These are phyloP conservation scores for Candida sp. DNA, from an alignment of 1,139 yeast genomes.

Conservation along the genomic window DNA sequence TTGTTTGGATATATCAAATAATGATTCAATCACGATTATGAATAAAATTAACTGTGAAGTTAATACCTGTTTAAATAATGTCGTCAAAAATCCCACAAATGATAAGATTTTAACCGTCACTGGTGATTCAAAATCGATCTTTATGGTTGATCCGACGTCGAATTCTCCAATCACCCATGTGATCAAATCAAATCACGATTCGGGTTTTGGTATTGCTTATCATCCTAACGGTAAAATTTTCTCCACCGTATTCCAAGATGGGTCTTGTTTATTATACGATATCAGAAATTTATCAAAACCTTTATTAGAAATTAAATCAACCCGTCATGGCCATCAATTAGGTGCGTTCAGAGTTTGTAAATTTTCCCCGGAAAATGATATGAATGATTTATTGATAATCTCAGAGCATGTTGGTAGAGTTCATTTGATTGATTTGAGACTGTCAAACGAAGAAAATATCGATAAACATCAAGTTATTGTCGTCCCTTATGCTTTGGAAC, in stretches of 20 bases:
- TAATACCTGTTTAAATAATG: conserved; percentile 41
- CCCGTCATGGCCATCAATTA: conserved; percentile 54
- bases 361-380: conserved; percentile 57
- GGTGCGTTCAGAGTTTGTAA: conserved; percentile 68
- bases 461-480: conserved; percentile 67
- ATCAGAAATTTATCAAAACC: conserved; percentile 48
- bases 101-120: conserved; percentile 34
- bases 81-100: conserved; percentile 25
- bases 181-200: conserved; percentile 60
- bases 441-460: conserved; percentile 44
- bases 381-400: conserved; percentile 72
- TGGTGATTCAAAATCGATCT: conserved; percentile 39
- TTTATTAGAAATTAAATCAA: conserved; percentile 52
- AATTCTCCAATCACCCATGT: conserved; percentile 18
- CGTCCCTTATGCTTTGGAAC: conserved; percentile 44
- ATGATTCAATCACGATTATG: conserved; percentile 37
- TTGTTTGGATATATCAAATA: conserved; percentile 51
- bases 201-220: conserved; percentile 84
- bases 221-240: conserved; percentile 69
- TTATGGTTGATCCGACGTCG: conserved; percentile 32
- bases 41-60: conserved; percentile 33
- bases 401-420: conserved; percentile 87
- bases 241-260: conserved; percentile 84
- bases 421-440: conserved; percentile 76
- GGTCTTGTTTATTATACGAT: conserved; percentile 74